Conservation (phyloP, 1,139 yeast species). For the Pneumocystis oryctolagi region DNA sequence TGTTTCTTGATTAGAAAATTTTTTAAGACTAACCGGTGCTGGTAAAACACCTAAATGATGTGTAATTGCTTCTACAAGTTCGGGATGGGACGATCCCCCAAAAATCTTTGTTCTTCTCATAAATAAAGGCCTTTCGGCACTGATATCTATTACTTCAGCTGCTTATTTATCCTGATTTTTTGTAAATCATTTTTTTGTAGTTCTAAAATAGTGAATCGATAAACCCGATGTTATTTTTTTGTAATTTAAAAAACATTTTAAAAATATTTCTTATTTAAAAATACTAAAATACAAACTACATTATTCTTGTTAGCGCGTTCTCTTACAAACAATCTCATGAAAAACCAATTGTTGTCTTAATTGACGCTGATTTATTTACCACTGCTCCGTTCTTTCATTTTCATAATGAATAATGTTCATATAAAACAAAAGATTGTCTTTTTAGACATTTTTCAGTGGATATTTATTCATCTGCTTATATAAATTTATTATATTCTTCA, state of each 20-base stretch:
- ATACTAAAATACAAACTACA: no score
- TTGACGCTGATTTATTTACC: not conserved
- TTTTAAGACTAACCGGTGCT: constrained; percentile 82
- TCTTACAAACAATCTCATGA: not conserved
- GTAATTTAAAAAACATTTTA: no score
- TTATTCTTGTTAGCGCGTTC: not conserved
- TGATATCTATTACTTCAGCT: not conserved
- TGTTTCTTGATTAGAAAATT: constrained; percentile 94
- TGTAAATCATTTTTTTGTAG: not conserved
- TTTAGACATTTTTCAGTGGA: not conserved
- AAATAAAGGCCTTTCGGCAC: not conserved
- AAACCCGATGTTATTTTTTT: no score
- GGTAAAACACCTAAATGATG: constrained; percentile 83
- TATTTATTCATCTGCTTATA: not conserved
- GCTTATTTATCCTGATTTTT: not conserved
- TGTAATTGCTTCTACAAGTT: constrained; percentile 78
- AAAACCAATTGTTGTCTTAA: not conserved
- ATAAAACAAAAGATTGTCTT: not conserved
- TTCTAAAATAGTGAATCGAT: no score
- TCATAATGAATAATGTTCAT: not conserved
- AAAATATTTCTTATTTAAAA: no score
- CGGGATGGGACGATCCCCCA: constrained; percentile 93
- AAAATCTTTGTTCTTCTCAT: constrained; percentile 97
- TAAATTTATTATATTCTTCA: no score
- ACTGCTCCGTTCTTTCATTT: not conserved